Percentiles rank a stretch among this genome's conserved stretches.
Evolutionary conservation across 257 asterid species (phyloP).

Genomic region (Solanum neorickii): DNA sequence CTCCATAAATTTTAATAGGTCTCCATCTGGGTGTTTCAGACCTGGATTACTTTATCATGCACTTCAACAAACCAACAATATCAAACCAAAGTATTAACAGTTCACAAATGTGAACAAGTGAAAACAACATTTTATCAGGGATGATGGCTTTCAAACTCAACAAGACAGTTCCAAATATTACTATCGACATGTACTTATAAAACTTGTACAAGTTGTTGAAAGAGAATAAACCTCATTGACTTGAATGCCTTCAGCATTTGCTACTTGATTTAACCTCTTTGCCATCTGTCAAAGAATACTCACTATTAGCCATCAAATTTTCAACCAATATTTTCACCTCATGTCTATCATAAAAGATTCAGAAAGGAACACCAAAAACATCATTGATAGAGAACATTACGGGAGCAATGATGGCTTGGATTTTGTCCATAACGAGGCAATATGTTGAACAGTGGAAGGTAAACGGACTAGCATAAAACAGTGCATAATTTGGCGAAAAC

Average conservation of each 20-base stretch:
- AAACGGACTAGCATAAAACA: neutral
- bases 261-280: slow-evolving; percentile 77
- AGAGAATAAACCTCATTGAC: slow-evolving; percentile 55
- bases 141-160: neutral
- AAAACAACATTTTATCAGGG: neutral
- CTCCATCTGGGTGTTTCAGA: neutral
- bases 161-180: neutral
- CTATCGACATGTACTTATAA: neutral
- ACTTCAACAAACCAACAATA: neutral
- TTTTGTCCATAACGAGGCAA: neutral
- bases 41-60: neutral
- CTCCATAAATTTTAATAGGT: neutral
- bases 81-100: neutral
- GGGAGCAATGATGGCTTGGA: neutral
- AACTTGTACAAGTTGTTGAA: neutral
- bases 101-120: neutral
- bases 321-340: neutral
- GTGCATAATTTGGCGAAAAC: neutral
- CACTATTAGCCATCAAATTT: neutral
- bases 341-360: neutral
- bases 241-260: slow-evolving; percentile 79
- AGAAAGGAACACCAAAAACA: slow-evolving; percentile 2
- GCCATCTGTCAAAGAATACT: slow-evolving; percentile 54
- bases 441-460: neutral
- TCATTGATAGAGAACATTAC: neutral